Percentiles rank a stretch among this genome's conserved stretches.
Evolutionary conservation across 768 basidiomycete species (phyloP).

Genomic region (Amanita molliuscula): DNA sequence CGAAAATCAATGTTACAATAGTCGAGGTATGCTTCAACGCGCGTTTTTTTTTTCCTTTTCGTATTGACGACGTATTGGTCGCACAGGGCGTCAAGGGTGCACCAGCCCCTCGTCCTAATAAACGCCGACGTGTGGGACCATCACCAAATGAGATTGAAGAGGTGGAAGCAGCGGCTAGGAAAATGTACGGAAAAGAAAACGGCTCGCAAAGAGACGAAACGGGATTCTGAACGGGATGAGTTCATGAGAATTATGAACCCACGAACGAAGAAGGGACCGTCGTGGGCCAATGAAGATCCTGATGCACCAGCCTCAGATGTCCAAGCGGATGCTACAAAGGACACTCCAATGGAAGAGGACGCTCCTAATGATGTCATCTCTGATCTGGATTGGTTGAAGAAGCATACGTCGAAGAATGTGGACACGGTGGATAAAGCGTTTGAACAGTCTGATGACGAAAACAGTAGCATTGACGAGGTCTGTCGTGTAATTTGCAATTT

Average conservation of each 20-base stretch:
- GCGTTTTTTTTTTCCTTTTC: slow-evolving; percentile 4
- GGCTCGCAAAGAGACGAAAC: slow-evolving; percentile 11
- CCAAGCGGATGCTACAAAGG: slow-evolving; percentile 7
- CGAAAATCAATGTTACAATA: slow-evolving; percentile 62
- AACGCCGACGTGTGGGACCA: slow-evolving; percentile 44
- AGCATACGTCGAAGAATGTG: slow-evolving; percentile 42
- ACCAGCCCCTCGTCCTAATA: slow-evolving; percentile 57
- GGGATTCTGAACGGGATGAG: slow-evolving; percentile 41
- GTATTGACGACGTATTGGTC: not conserved
- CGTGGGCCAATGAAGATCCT: slow-evolving; percentile 50
- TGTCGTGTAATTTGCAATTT: not conserved
- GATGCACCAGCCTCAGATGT: slow-evolving; percentile 6
- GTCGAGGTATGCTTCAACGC: slow-evolving; percentile 51
- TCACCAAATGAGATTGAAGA: slow-evolving; percentile 13
- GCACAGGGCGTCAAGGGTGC: slow-evolving; percentile 58
- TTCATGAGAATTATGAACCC: slow-evolving; percentile 73
- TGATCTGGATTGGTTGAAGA: slow-evolving; percentile 70
- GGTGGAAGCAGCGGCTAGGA: slow-evolving; percentile 2
- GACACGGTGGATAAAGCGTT: slow-evolving; percentile 38
- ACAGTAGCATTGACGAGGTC: slow-evolving; percentile 4
- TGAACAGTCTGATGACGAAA: slow-evolving; percentile 53
- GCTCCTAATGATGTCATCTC: slow-evolving; percentile 32
- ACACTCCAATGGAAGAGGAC: slow-evolving; percentile 9
- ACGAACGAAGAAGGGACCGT: slow-evolving; percentile 42
- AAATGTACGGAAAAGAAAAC: slow-evolving; percentile 8